Percentiles rank a stretch among this genome's conserved stretches.
phyloP scores from a whole-genome alignment of 805 yeast species.

The Yarrowia alimentaria region DNA sequence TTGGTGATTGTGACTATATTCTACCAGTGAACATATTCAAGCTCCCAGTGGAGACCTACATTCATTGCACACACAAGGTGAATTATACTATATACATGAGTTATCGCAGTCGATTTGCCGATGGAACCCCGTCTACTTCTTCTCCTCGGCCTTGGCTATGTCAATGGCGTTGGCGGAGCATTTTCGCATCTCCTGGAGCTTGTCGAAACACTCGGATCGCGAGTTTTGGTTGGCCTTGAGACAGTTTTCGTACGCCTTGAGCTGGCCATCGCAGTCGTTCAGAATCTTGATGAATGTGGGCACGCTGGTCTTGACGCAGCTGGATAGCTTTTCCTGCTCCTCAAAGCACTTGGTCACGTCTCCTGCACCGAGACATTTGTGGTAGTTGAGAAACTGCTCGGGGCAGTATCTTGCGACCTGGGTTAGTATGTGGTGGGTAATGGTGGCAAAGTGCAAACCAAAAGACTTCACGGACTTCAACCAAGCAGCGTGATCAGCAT shows the following conservation, averaged over 20 bases:
- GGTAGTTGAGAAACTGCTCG: constrained; percentile 65
- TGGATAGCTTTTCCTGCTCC: constrained; percentile 57
- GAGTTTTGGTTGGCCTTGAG: constrained; percentile 47
- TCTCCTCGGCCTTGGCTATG: constrained; percentile 23
- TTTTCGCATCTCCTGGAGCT: constrained; percentile 56
- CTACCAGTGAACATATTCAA: too few species aligned
- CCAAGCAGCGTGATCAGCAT: too few species aligned
- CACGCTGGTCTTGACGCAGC: constrained; percentile 61
- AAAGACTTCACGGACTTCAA: too few species aligned
- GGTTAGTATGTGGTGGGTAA: background rate
- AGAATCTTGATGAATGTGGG: constrained; percentile 73
- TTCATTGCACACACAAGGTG: too few species aligned
- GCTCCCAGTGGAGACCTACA: too few species aligned
- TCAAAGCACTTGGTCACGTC: constrained; percentile 50
- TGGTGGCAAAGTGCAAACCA: too few species aligned
- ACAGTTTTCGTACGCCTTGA: constrained; percentile 67
- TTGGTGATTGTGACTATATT: too few species aligned
- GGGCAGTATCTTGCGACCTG: constrained; percentile 73
- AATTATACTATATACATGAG: constrained; percentile 18
- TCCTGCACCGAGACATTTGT: constrained; percentile 64
- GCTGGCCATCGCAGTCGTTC: constrained; percentile 54
- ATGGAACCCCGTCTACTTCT: too few species aligned
- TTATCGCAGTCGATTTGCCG: too few species aligned
- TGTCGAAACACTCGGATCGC: constrained; percentile 53
- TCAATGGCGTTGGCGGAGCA: constrained; percentile 54